Evolutionary conservation across 495 filamentous ascomycete species (phyloP), one percentile per base, ranked within the genome.

Genomic region (Aspergillus cavernicola): DNA sequence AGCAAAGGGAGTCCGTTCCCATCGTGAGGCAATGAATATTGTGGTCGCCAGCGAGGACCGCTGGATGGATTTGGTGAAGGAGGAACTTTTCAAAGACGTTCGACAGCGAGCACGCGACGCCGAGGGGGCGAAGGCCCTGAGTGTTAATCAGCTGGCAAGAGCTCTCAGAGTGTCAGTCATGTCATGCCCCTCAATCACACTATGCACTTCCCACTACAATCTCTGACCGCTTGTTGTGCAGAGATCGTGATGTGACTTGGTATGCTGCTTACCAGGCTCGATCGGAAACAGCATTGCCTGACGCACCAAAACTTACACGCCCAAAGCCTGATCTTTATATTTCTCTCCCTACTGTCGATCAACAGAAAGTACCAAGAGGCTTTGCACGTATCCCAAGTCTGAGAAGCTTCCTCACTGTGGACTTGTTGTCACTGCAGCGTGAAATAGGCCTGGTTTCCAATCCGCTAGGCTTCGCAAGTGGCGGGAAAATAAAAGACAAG

Each of bases 311-410:
- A 36, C 36, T 51, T 12, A 39, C 20, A 28, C 15, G 12, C 36
- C 12, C 48, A 11, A 51, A 39, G 24, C 48, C 48, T 12, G 35
- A 40, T 31, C 48, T 51, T 6, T 51, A 40, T 19, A 51, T 51
- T 19, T 39, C 48, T n/a, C 24, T 51, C 6, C 48, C 48, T 8
- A 51, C 38, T 29, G 26, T 41, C 8, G 35, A 51, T 4, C 22
- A 31, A 5, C 24, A 18, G 4, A 16, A 13, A 28, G 20, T 8
- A 13, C 19, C 12, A 12, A 20, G 38, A 51, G 24, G 24, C 9
- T 28, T 28, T 28, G 24, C 26, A 32, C 28, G 4, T 4, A 33
- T 22, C 19, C 24, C 24, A 28, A 28, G 16, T 33, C n/a, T 47
- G 36, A 6, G 24, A 3, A 40, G 26, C 10, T 41, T 51, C 16